Base-by-base conservation (phyloP, 1,139 yeast genomes). In the Nakaseomyces glabratus region DNA sequence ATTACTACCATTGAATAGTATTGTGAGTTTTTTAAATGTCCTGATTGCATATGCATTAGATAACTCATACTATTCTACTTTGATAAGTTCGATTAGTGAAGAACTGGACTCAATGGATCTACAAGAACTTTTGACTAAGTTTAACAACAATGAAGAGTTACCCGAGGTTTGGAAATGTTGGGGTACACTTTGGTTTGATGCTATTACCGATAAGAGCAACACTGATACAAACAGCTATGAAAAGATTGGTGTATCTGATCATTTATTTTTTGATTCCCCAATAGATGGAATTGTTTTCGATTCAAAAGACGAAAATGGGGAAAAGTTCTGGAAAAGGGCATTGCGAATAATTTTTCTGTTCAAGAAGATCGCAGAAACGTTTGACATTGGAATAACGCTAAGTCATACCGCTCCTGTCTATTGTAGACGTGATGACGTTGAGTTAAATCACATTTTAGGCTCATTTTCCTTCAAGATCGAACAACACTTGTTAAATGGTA, bases 91-190 rank as follows among this genome's bases (percentile, higher is more conserved):
- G 9, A 32, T 53, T 5, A 47, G 52, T 33, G 37, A 42, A 14
- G 33, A 43, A 19, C 51, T 46, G 31, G 38, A 44, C 11, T 28
- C 37, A 7, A 41, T 47, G 40, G 33, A 38, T 17, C 37, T 54
- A 12, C 48, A 41, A 6, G 60, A 60, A 24, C 61, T 65, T 34
- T 49, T 74, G 12, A 47, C 54, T 4, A 52, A 62, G 42, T 76
- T 74, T 50, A 66, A 71, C 40, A 63, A 67, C 26, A 66, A 73
- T 50, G 90, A 80, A 55, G 69, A 65, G 31, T 60, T 81, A 35
- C 74, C 82, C 25, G 93, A 81, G 57, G 82, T 76, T 19, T 80
- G 88, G 86, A 76, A 76, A 52, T 76, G 86, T 50, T 80, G 90
- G 86, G 93, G 93, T 2, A 73, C 86, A 0, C 58, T 81, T 28